Base-by-base conservation (phyloP, 768 basidiomycete genomes). In the Russula dissimulans region DNA sequence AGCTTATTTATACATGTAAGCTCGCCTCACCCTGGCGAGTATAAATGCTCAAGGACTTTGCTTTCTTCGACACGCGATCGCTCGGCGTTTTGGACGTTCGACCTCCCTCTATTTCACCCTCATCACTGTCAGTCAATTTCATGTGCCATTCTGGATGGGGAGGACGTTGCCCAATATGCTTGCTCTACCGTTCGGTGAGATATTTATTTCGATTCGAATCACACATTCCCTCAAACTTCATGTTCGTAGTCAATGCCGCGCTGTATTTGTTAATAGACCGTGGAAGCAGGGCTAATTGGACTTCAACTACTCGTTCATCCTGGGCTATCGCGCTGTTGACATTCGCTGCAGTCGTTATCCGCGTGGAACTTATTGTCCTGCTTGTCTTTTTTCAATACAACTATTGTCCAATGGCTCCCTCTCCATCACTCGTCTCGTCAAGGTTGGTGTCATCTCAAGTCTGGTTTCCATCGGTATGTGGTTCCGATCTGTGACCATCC, bases 151-250 rank as follows among this genome's bases (percentile, higher is more conserved):
- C 71, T 98, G 92, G 86, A 90, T 93, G 78, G 85, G 93, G 3
- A 75, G 97, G 56, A 97, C 95, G 0, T 72, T 98, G 7, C 95
- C 97, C 1, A 99, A 98, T 70, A 95, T 93, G 85, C 85, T 94
- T 62, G 93, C 93, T 4, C 73, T 94, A 17, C 75, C 88, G 2
- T 82, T 86, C 47, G 89, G 93, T 95, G 63, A 26, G 73, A 64
- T n/a, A 48, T 39, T 31, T 43, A 54, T 31, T 4, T 4, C 34
- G 3, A 17, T 53, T 36, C n/a, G 43, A 15, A 38, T 52, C 4
- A n/a, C 15, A 31, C 43, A 56, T 14, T 56, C 42, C 49, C 11
- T 53, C 59, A 29, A 18, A 22, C 34, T 54, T 12, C 47, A 34
- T 5, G 2, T 14, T 43, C 11, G 51, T 53, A 87, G 89, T 87